These are phyloP conservation scores for Fusarium camptoceras DNA, from an alignment of 2,329 filamentous ascomycete species.

Conservation along the genomic window DNA sequence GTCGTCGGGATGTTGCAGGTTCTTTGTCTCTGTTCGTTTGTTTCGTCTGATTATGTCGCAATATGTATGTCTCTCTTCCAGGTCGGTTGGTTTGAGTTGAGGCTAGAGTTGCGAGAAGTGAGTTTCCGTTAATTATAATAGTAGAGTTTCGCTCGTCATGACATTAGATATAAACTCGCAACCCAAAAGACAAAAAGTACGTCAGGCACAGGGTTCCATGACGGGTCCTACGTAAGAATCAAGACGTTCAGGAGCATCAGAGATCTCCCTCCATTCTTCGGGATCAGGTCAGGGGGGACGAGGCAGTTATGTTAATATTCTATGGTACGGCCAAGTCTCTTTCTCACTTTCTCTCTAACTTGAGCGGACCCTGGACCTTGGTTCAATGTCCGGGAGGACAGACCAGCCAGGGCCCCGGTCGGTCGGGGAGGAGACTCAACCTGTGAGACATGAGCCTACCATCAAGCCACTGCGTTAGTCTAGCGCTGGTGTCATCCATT, in stretches of 20 bases:
- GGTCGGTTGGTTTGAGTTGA: not conserved
- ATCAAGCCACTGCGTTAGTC: slow-evolving; percentile 37
- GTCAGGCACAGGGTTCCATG: slow-evolving; percentile 39
- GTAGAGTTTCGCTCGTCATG: slow-evolving; percentile 16
- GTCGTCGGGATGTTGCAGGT: slow-evolving; percentile 39
- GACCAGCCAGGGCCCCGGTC: slow-evolving; percentile 17
- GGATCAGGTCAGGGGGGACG: slow-evolving; percentile 21
- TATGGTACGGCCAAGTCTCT: slow-evolving; percentile 3
- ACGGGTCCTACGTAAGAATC: slow-evolving; percentile 25
- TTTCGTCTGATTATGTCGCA: slow-evolving; percentile 4
- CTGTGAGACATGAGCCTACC: slow-evolving; percentile 39
- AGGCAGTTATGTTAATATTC: slow-evolving; percentile 41
- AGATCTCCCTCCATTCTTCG: not conserved
- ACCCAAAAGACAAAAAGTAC: not conserved
- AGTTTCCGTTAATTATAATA: not conserved
- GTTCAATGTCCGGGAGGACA: slow-evolving; percentile 30
- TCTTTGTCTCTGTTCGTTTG: slow-evolving; percentile 18
- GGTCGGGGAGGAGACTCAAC: slow-evolving; percentile 38
- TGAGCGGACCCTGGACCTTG: slow-evolving; percentile 16
- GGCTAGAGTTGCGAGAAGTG: not conserved
- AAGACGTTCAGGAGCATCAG: slow-evolving; percentile 16
- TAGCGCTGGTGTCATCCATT: slow-evolving; percentile 36
- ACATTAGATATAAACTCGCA: not conserved
- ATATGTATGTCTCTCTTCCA: slow-evolving; percentile 16
- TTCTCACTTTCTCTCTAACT: not conserved